Evolutionary conservation across 495 filamentous ascomycete species (phyloP).

Genomic region (Penicillium longicatenatum): DNA sequence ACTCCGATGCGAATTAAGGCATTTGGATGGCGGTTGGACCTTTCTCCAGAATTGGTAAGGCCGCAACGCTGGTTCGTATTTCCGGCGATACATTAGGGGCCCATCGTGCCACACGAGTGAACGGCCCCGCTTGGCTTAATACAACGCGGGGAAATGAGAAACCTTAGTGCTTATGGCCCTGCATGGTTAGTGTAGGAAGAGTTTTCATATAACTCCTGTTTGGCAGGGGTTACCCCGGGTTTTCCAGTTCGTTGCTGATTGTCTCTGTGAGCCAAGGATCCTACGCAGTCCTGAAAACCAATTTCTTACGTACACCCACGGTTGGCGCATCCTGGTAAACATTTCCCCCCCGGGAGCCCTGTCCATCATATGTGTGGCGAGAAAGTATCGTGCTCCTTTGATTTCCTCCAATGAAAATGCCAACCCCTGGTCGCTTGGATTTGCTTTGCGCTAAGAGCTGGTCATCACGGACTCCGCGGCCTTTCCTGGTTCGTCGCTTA

Average conservation of each 20-base stretch:
- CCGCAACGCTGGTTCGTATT: neutral
- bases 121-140: conserved; percentile 1
- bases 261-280: neutral
- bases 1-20: neutral
- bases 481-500: conserved; percentile 6
- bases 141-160: conserved; percentile 8
- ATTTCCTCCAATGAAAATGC: neutral
- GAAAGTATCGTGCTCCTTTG: neutral
- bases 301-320: neutral
- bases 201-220: neutral
- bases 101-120: neutral
- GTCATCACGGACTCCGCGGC: conserved; percentile 5
- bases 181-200: neutral
- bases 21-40: neutral
- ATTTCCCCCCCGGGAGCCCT: too few relatives aligned
- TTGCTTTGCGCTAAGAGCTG: neutral
- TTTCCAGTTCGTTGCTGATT: too few relatives aligned
- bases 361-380: too few relatives aligned
- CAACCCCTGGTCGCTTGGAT: neutral
- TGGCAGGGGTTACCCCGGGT: neutral
- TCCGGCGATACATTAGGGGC: neutral
- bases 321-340: too few relatives aligned
- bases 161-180: conserved; percentile 2
- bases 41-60: neutral
- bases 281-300: neutral